Base-by-base conservation (phyloP, 2,329 filamentous ascomycete genomes). In the Macroventuria anomochaeta region DNA sequence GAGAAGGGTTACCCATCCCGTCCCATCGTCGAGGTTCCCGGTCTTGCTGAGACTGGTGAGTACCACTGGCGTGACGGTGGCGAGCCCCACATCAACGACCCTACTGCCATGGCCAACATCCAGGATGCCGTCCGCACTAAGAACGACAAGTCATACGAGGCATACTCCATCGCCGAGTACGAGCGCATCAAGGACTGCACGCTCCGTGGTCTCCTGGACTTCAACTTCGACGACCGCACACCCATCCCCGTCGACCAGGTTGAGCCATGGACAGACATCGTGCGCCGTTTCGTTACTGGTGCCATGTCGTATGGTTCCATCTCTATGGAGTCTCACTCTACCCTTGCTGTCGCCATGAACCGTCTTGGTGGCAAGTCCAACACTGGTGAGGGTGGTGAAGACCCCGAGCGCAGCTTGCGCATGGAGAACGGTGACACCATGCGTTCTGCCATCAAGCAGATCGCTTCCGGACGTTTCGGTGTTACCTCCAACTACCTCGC, bases 291-390 rank as follows among this genome's bases (percentile, higher is more conserved):
- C 80, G 95, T 93, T 68, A 97, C 93, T 32, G 93, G 93, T 73
- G 93, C 93, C 65, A 97, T 97, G 93, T 97, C 93, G 2, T 97
- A 97, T 72, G 93, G 93, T 40, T 97, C 93, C 33, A 97, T 97
- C 69, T 97, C 93, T 5, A 96, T 97, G 91, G 93, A 97, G 76
- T 93, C 93, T 46, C 93, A 97, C 80, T 96, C 93, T 15, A 97
- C 93, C 11, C 81, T 97, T 41, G 93, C 93, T 62, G 88, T 97
- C 50, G 93, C 93, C 61, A 96, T 97, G 93, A 97, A 97, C 80
- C 85, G 93, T 64, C 84, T 97, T 33, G 93, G 93, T 33, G 93
- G 93, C 68, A 97, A 97, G 79, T 97, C 93, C 33, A 97, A 97
- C 81, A 97, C 93, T 43, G 93, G 93, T 69, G 93, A 97, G 79